phyloP scores from a whole-genome alignment of 306 rosid species.

The Inga oerstediana region DNA sequence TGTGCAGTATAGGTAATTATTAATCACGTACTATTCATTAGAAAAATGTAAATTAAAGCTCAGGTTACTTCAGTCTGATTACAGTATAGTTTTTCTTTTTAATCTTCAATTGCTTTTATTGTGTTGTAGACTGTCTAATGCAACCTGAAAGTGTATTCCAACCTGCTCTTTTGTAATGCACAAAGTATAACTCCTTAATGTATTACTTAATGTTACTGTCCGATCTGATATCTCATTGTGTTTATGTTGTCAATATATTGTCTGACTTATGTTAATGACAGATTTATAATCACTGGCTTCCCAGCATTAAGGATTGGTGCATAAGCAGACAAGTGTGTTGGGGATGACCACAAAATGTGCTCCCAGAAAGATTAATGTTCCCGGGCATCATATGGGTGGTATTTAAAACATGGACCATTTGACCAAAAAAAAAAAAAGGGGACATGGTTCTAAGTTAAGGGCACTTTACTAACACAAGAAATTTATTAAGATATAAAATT shows the following conservation, averaged over 20 bases:
- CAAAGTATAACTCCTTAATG: neutral
- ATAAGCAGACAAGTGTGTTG: slow-evolving; percentile 99
- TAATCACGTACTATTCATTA: no score
- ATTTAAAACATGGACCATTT: no score
- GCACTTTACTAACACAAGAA: no score
- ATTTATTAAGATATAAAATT: no score
- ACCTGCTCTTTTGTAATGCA: neutral
- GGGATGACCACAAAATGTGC: no score
- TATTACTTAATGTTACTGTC: neutral
- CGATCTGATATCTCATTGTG: neutral
- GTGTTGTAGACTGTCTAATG: neutral
- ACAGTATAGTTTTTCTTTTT: neutral
- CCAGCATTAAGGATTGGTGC: slow-evolving; percentile 97
- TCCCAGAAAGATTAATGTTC: no score
- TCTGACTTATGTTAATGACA: slow-evolving; percentile 41
- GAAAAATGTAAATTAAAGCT: no score
- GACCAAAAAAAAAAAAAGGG: no score
- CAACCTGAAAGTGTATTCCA: no score
- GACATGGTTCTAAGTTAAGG: no score
- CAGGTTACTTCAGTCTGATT: neutral
- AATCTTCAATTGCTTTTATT: neutral
- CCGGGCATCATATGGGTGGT: no score
- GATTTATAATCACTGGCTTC: slow-evolving; percentile 97
- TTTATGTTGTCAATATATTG: neutral
- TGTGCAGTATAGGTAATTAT: no score